phyloP scores from a whole-genome alignment of 2,329 filamentous ascomycete species.

The Trichoderma atroviride region DNA sequence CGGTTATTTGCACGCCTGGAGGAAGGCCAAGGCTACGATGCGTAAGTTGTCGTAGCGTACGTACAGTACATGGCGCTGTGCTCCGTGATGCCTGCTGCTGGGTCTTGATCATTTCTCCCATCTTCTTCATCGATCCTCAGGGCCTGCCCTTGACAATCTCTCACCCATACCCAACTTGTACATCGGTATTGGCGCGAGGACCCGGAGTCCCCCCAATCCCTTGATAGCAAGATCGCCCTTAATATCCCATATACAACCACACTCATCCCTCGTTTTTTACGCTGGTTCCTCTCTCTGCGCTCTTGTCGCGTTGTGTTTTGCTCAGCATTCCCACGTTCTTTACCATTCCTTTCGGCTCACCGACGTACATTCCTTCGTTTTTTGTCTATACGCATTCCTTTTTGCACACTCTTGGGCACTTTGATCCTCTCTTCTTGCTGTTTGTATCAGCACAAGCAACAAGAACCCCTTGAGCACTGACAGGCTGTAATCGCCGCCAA shows the following conservation, averaged over 20 bases:
- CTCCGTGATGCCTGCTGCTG: conserved; percentile 6
- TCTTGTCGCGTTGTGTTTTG: conserved; percentile 17
- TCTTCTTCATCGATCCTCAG: conserved; percentile 2
- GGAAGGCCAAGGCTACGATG: conserved; percentile 3
- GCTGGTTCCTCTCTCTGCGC: conserved; percentile 18
- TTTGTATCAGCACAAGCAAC: neutral
- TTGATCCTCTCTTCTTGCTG: neutral
- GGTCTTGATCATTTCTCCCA: conserved; percentile 13
- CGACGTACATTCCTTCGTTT: conserved; percentile 26
- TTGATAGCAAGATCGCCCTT: conserved; percentile 22
- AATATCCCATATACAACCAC: conserved; percentile 8
- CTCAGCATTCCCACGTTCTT: conserved; percentile 26
- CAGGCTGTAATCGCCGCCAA: neutral
- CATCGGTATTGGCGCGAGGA: conserved; percentile 11
- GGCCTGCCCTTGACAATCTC: neutral
- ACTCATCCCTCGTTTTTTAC: conserved; percentile 11
- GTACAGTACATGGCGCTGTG: neutral
- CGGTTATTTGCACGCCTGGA: conserved; percentile 12
- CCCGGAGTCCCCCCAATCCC: conserved; percentile 20
- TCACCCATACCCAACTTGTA: neutral
- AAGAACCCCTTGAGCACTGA: conserved; percentile 10
- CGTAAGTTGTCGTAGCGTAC: neutral
- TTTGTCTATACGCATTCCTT: conserved; percentile 25
- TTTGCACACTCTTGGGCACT: neutral
- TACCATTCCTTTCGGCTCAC: conserved; percentile 26